Evolutionary conservation across 495 filamentous ascomycete species (phyloP).

Genomic region (Lasiosphaeria ovina): DNA sequence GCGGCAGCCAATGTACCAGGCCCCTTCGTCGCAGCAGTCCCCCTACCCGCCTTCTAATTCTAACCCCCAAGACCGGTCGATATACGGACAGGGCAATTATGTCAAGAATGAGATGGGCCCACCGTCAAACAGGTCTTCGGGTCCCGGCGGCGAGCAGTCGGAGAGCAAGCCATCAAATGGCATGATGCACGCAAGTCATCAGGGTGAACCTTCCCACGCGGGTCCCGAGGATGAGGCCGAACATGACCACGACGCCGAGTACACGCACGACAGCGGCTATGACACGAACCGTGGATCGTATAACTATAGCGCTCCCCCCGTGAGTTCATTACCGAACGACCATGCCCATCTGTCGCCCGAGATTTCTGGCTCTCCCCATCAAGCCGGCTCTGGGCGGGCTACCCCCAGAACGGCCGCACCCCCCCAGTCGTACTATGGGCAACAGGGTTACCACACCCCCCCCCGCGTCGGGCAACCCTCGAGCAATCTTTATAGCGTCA

Average conservation of each 20-base stretch:
- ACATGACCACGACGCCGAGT: slow-evolving; percentile 73
- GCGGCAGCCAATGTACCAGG: slow-evolving; percentile 73
- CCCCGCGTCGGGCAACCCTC: slow-evolving; percentile 68
- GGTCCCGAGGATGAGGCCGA: slow-evolving; percentile 72
- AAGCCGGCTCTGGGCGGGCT: slow-evolving; percentile 79
- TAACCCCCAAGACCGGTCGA: slow-evolving; percentile 64
- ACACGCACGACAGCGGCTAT: slow-evolving; percentile 74
- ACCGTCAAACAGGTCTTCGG: slow-evolving; percentile 62
- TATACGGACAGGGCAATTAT: slow-evolving; percentile 69
- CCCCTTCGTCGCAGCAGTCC: slow-evolving; percentile 63
- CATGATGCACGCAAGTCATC: slow-evolving; percentile 55
- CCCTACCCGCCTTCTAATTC: slow-evolving; percentile 67
- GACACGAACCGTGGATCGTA: slow-evolving; percentile 68
- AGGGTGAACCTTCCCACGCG: slow-evolving; percentile 49
- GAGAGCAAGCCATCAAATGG: slow-evolving; percentile 70
- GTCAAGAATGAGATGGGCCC: slow-evolving; percentile 92
- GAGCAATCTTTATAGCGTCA: slow-evolving; percentile 85
- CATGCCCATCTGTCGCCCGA: slow-evolving; percentile 81
- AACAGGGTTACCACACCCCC: slow-evolving; percentile 72
- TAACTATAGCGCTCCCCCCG: slow-evolving; percentile 66
- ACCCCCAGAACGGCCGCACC: slow-evolving; percentile 75
- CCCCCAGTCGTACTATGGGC: slow-evolving; percentile 69
- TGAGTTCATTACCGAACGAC: slow-evolving; percentile 66
- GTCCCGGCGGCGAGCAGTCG: slow-evolving; percentile 55
- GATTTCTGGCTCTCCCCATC: slow-evolving; percentile 85